These are phyloP conservation scores for Sporothrix sp. DNA, from an alignment of 2,329 filamentous ascomycete species.

Conservation along the genomic window DNA sequence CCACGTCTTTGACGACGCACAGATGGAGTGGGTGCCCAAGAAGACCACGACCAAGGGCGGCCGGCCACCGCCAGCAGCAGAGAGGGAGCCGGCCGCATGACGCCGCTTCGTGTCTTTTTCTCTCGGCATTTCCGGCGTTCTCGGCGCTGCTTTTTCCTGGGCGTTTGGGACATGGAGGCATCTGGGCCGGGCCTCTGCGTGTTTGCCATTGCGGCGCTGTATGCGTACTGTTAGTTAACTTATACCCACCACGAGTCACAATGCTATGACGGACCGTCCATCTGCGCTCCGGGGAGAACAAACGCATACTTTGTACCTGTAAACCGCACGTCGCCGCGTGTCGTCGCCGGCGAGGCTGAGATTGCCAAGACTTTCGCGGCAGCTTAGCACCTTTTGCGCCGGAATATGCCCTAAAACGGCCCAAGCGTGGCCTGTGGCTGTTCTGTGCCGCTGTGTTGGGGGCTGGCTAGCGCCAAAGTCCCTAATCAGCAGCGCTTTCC, in stretches of 20 bases:
- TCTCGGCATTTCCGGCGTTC: background rate
- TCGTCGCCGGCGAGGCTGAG: slow-evolving; percentile 7
- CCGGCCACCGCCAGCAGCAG: background rate
- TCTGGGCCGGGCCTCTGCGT: too few relatives aligned
- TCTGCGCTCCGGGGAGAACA: too few relatives aligned
- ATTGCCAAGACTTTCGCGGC: slow-evolving; percentile 12
- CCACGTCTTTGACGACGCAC: slow-evolving; percentile 16
- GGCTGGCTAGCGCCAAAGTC: too few relatives aligned
- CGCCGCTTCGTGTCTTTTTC: background rate
- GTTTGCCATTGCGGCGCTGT: too few relatives aligned
- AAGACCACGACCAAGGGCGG: background rate
- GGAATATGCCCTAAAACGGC: background rate
- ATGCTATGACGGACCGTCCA: too few relatives aligned
- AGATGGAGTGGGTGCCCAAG: slow-evolving; percentile 18
- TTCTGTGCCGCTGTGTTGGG: background rate
- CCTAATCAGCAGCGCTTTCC: too few relatives aligned
- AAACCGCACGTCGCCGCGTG: too few relatives aligned
- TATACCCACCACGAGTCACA: too few relatives aligned
- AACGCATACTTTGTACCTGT: too few relatives aligned
- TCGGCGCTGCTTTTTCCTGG: background rate
- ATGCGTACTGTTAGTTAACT: too few relatives aligned
- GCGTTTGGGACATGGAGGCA: too few relatives aligned
- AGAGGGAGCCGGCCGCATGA: background rate
- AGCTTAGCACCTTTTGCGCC: too few relatives aligned
- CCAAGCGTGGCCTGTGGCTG: background rate